Evolutionary conservation across 805 yeast genomes (phyloP).

Genomic region (Candida ficus): DNA sequence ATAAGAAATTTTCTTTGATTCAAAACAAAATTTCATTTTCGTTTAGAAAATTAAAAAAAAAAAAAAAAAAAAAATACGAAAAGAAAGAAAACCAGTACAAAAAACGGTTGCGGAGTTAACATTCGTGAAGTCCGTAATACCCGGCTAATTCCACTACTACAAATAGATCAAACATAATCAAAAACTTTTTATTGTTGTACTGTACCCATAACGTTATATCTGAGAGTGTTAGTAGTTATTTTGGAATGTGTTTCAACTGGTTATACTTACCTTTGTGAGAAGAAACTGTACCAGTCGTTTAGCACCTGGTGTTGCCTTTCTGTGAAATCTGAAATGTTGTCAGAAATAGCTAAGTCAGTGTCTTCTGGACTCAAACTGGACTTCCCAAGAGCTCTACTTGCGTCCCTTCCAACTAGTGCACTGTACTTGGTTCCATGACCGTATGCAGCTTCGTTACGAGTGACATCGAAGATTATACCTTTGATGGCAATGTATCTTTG

Average conservation of each 20-base stretch:
- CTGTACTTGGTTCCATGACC: constrained; percentile 76
- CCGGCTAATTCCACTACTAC: no score
- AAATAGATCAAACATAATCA: no score
- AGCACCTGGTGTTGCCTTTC: constrained; percentile 57
- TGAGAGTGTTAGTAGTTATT: neutral
- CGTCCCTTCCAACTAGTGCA: constrained; percentile 70
- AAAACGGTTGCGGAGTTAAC: no score
- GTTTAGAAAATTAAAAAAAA: no score
- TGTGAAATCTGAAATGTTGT: constrained; percentile 47
- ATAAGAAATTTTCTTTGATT: no score
- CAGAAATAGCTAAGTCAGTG: constrained; percentile 35
- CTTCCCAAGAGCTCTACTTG: constrained; percentile 70
- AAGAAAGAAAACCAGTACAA: no score
- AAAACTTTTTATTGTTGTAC: neutral
- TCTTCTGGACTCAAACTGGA: constrained; percentile 55
- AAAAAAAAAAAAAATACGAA: no score
- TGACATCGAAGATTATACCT: constrained; percentile 77
- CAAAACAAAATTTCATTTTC: no score
- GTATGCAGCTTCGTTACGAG: constrained; percentile 57
- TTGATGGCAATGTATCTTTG: constrained; percentile 68
- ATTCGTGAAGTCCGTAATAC: no score
- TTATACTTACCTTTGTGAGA: constrained; percentile 35
- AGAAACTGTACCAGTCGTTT: constrained; percentile 69
- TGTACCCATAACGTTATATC: constrained; percentile 11
- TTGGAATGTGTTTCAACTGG: neutral